Percentiles rank a stretch among this genome's conserved stretches.
Conservation (phyloP, 1,284 basidiomycete genomes). For the Moesziomyces aphidis region DNA sequence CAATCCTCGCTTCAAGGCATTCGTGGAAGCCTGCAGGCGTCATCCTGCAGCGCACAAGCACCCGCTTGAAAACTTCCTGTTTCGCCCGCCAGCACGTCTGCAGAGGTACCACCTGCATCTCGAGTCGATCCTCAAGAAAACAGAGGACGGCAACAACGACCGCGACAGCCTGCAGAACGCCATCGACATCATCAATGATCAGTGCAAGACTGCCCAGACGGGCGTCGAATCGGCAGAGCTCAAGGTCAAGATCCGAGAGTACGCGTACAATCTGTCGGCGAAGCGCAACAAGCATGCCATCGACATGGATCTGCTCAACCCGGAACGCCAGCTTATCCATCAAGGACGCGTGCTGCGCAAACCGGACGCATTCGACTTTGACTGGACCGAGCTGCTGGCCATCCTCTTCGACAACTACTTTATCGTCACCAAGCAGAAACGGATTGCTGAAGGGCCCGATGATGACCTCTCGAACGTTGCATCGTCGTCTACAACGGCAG, state of each 20-base stretch:
- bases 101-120: slow-evolving; percentile 89
- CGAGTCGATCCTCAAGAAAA: slow-evolving; percentile 78
- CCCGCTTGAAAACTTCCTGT: slow-evolving; percentile 87
- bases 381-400: slow-evolving; percentile 64
- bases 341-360: slow-evolving; percentile 59
- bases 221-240: slow-evolving; percentile 61
- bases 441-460: slow-evolving; percentile 27
- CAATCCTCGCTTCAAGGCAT: slow-evolving; percentile 84
- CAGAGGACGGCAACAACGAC: slow-evolving; percentile 56
- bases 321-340: slow-evolving; percentile 60
- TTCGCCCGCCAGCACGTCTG: slow-evolving; percentile 85
- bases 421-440: slow-evolving; percentile 60
- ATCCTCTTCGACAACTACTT: slow-evolving; percentile 66
- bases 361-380: slow-evolving; percentile 64
- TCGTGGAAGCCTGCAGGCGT: slow-evolving; percentile 83
- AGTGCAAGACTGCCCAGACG: slow-evolving; percentile 61
- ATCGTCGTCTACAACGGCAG: slow-evolving; percentile 19
- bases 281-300: slow-evolving; percentile 56
- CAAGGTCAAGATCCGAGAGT: slow-evolving; percentile 61
- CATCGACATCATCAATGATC: slow-evolving; percentile 63
- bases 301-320: slow-evolving; percentile 60
- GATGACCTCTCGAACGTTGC: slow-evolving; percentile 30
- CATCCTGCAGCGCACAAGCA: slow-evolving; percentile 80
- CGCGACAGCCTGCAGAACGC: slow-evolving; percentile 53
- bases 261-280: slow-evolving; percentile 55